Base-by-base conservation (phyloP, 164 flowering plant genomes). In the Nymphaea thermarum region DNA sequence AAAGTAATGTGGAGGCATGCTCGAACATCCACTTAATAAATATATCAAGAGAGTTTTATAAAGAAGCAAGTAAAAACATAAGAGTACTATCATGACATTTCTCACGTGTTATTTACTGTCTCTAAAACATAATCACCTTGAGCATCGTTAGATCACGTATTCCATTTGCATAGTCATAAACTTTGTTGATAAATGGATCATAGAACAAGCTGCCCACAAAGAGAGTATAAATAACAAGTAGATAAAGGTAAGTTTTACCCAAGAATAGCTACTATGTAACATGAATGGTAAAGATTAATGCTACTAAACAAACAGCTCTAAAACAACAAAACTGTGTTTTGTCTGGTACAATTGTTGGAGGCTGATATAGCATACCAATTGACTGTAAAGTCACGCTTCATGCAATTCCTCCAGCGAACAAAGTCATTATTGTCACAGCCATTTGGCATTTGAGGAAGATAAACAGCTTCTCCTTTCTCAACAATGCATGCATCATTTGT, bases 361-460 rank as follows among this genome's bases (percentile, higher is more conserved):
- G 42, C 36, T 25, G 36, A 42, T 3, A 64, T 17, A 47, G 11
- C 67, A 61, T 65, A 85, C 99, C 98, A 84, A 76, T 95, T 95
- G 65, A 95, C 75, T 15, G 98, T 95, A 80, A 95, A 95, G 75
- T 95, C 99, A 60, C 99, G 78, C 4, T 63, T 63, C 85, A 87
- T 67, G 72, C 85, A 81, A 63, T 91, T 71, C 71, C 70, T 85
- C 96, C 96, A 91, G 43, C 70, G 94, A 57, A 72, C 16, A 66
- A 81, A 65, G 74, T 90, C 91, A 44, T 68, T 72, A 65, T 76
- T 60, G 70, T 73, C 75, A 78, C 84, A 86, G 42, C 77, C 76
- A 67, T 41, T 47, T 11, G 86, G 83, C 76, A 73, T 74, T 67
- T 74, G 66, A 69, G 84, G 65, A 4, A 68, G 60, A 63, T 11